Conservation (phyloP, 305 asterid species). For the Fraxinus ornus region DNA sequence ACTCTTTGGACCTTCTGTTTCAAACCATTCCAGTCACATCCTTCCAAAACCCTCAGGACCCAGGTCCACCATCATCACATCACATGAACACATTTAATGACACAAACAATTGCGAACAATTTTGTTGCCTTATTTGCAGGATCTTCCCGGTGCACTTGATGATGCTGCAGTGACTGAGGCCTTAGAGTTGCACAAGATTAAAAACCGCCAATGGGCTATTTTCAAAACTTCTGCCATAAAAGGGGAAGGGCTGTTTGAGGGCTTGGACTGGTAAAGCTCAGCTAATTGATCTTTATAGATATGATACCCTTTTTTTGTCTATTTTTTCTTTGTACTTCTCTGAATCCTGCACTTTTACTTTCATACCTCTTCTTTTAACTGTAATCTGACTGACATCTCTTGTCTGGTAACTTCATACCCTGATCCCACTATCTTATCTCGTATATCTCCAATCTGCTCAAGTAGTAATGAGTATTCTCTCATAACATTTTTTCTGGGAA, state of each 20-base stretch:
- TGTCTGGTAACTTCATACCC: background rate
- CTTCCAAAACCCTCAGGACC: background rate
- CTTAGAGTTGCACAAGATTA: conserved; percentile 88
- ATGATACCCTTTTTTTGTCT: background rate
- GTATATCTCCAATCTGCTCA: background rate
- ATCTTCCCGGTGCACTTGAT: conserved; percentile 98
- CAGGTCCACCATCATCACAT: background rate
- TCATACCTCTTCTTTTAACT: background rate
- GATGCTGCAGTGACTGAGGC: conserved; percentile 95
- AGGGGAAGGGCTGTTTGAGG: conserved; percentile 98
- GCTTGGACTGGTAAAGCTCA: conserved; percentile 88
- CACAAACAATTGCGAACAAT: conserved; percentile 5
- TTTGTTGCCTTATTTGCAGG: conserved; percentile 46
- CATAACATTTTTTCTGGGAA: background rate
- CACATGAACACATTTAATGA: background rate
- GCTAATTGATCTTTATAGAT: background rate
- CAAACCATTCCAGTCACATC: background rate
- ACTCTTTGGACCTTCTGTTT: background rate
- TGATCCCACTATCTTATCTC: background rate
- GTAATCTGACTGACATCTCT: background rate
- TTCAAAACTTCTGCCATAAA: conserved; percentile 93
- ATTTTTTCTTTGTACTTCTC: background rate
- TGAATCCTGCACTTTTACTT: background rate
- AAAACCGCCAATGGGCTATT: conserved; percentile 90
- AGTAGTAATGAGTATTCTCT: background rate